phyloP scores from a whole-genome alignment of 805 yeast species.

The Isabelozyma rhagii region DNA sequence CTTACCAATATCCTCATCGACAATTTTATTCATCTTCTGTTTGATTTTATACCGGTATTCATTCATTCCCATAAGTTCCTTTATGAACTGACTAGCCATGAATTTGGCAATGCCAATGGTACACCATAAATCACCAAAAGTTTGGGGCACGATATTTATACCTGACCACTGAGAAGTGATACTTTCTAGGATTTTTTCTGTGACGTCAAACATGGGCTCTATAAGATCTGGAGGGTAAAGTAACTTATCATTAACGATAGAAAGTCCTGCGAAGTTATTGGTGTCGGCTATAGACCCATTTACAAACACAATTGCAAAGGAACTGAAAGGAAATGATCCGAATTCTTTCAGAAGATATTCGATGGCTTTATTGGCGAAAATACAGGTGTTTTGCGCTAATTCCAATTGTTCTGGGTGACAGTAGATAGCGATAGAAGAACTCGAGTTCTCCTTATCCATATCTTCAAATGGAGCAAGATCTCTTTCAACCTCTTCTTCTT shows the following conservation, averaged over 20 bases:
- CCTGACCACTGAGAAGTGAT: constrained; percentile 93
- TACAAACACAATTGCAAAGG: constrained; percentile 75
- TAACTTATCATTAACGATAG: constrained; percentile 56
- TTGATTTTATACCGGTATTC: constrained; percentile 74
- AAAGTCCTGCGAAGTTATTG: constrained; percentile 71
- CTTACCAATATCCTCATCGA: constrained; percentile 71
- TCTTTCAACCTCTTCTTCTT: constrained; percentile 31
- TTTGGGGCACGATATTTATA: constrained; percentile 78
- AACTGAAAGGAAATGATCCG: constrained; percentile 89
- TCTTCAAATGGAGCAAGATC: constrained; percentile 24
- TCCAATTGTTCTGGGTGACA: constrained; percentile 57
- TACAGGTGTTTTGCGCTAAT: constrained; percentile 65
- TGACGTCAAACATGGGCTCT: constrained; percentile 72
- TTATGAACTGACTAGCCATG: constrained; percentile 74
- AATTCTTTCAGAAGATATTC: constrained; percentile 83
- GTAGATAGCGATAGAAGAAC: constrained; percentile 51
- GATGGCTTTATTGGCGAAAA: constrained; percentile 73
- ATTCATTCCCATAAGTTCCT: constrained; percentile 75
- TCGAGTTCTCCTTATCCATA: constrained; percentile 27
- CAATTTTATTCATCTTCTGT: constrained; percentile 59
- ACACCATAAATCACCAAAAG: constrained; percentile 83
- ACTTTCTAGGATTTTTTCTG: constrained; percentile 65
- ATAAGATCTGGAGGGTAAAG: constrained; percentile 71
- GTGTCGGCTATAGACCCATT: constrained; percentile 47
- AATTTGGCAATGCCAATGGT: constrained; percentile 79